Evolutionary conservation across 2,329 filamentous ascomycete genomes (phyloP), one percentile per base, ranked within the genome.

Genomic region (Ophiostoma fasciatum): DNA sequence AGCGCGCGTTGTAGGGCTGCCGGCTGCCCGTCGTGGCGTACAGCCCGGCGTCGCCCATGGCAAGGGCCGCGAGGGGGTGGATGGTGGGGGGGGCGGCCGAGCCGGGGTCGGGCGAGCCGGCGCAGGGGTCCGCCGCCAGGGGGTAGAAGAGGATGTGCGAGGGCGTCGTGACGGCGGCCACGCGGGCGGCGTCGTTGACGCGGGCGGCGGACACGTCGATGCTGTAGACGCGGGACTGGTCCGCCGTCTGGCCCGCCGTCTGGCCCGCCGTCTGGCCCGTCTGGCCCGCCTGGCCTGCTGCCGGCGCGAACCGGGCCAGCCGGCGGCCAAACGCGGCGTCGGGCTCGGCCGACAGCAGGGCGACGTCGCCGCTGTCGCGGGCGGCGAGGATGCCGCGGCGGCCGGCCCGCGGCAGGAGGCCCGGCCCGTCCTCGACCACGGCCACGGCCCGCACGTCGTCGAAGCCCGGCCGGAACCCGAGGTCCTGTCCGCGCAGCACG

Each of bases 251-350:
- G n/a, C n/a, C n/a, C n/a, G n/a, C n/a, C n/a, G n/a, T n/a, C n/a
- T n/a, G n/a, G n/a, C n/a, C n/a, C n/a, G 29, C 6, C 23, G 11
- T 5, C 85, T 82, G 2, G 82, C 92, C 22, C 87, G 85, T 7
- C 78, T 80, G 3, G 82, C 90, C 28, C 84, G 85, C 52, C 83
- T 71, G 51, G 83, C 85, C 5, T 84, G 82, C 31, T 71, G 23
- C 67, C 25, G 69, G 60, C 45, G 82, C 66, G 50, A 42, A 44
- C 6, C 22, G 32, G 3, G 40, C 35, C 22, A 44, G 28, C 6
- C 14, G 3, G 5, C n/a, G 31, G 13, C 42, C 40, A 36, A 44
- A 44, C 7, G 31, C 14, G 12, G 37, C 44, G 23, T 54, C 49
- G 1, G 53, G 46, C 18, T 52, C 52, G 7, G 54, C 54, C 4